Base-by-base conservation (phyloP, 768 basidiomycete species). In the Amanita jacksonii region DNA sequence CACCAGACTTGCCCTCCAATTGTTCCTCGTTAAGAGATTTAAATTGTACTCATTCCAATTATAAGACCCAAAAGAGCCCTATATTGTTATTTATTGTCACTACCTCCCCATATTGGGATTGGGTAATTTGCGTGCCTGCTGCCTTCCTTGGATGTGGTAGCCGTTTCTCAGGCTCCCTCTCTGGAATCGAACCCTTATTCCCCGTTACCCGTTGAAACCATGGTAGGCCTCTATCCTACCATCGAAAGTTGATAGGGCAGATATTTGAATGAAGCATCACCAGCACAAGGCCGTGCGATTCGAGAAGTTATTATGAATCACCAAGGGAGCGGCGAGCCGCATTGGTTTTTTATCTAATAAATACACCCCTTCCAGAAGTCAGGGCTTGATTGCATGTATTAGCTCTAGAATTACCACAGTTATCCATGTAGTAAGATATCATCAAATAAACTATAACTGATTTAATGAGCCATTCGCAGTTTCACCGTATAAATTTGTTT, bases 401-500 rank as follows among this genome's bases (percentile, higher is more conserved):
- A 77, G 77, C 76, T 77, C 74, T 77, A 77, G 74, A 78, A 77
- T 78, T 79, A 76, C 33, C 18, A n/a, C 13, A 77, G 77, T 77
- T 78, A 78, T 78, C 76, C 76, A 78, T 76, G 77, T 79, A 78
- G 76, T 68, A 76, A 75, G 71, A 58, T 70, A 78, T 67, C 74
- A 77, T 79, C 78, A 78, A 79, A 79, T 77, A 76, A 79, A 80
- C 76, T 74, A 79, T 79, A 79, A 79, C 77, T 79, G 77, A 79
- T 78, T 77, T 79, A 80, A 80, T 79, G 78, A 80, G 79, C 77
- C 76, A 77, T 80, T 80, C 71, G 74, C 77, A 77, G 78, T 80
- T 79, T 79, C 77, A 77, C 77, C 69, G 74, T 78, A 77, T 66
- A n/a, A 76, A 70, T 54, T 74, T 66, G 72, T 74, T 76, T 77